Conservation (phyloP, 495 filamentous ascomycete species). For the Aspergillus panamensis region DNA sequence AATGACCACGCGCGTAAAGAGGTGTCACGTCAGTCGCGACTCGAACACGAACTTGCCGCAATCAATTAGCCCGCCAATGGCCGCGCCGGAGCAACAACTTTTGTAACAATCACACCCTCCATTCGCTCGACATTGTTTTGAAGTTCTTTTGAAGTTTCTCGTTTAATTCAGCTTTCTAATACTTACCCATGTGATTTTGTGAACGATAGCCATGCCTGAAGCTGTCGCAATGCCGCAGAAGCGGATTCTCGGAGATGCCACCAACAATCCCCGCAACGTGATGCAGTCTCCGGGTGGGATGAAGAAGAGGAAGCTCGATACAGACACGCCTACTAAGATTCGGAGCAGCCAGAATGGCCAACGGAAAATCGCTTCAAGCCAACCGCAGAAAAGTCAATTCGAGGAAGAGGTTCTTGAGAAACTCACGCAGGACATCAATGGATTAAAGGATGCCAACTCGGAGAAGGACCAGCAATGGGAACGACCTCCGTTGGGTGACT, state of each 20-base stretch:
- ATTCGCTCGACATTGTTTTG: neutral
- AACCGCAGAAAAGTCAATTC: conserved; percentile 81
- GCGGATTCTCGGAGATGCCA: conserved; percentile 57
- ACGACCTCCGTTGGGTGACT: conserved; percentile 69
- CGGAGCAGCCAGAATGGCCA: conserved; percentile 55
- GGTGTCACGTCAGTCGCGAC: conserved; percentile 17
- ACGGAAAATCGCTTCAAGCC: conserved; percentile 66
- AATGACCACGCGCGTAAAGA: conserved; percentile 11
- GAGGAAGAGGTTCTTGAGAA: conserved; percentile 93
- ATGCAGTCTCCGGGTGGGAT: conserved; percentile 46
- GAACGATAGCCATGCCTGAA: conserved; percentile 46
- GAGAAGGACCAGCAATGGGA: conserved; percentile 96
- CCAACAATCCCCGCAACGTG: conserved; percentile 47
- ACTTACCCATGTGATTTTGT: conserved; percentile 11
- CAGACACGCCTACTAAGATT: conserved; percentile 47
- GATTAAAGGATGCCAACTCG: conserved; percentile 75
- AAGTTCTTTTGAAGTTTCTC: neutral
- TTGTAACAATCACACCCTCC: neutral
- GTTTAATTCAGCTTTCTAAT: neutral
- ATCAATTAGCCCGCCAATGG: conserved; percentile 2
- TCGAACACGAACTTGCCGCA: conserved; percentile 9
- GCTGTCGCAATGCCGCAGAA: conserved; percentile 51
- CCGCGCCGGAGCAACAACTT: conserved; percentile 1
- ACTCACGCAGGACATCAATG: conserved; percentile 85
- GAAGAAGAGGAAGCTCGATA: conserved; percentile 80